These are phyloP conservation scores for Farysia itapuensis DNA, from an alignment of 1,284 basidiomycete genomes.

Conservation along the genomic window DNA sequence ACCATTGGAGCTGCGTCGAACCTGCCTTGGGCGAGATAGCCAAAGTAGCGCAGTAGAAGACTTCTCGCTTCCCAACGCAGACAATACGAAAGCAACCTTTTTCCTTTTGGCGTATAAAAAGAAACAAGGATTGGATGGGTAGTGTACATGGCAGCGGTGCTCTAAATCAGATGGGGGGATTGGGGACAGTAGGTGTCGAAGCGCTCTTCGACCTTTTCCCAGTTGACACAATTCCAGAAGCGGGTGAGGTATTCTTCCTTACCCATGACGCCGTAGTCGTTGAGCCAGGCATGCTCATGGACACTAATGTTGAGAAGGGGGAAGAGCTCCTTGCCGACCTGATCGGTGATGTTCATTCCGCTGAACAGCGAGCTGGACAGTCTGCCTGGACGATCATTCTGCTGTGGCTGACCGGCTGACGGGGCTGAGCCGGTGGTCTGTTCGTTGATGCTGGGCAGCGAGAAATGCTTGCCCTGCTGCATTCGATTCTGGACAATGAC, in stretches of 20 bases:
- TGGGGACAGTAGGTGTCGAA: conserved; percentile 37
- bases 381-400: conserved; percentile 7
- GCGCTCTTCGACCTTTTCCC: conserved; percentile 64
- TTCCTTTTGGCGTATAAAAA: no score
- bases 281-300: conserved; percentile 88
- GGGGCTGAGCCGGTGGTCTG: conserved; percentile 28
- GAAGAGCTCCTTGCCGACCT: conserved; percentile 67
- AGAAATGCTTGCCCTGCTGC: conserved; percentile 42
- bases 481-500: conserved; percentile 68
- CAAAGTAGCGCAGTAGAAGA: no score
- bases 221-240: conserved; percentile 88
- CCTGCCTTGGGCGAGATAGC: no score
- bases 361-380: conserved; percentile 20
- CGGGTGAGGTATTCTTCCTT: conserved; percentile 84
- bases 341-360: conserved; percentile 28
- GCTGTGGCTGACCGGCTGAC: conserved; percentile 41
- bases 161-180: conserved; percentile 12
- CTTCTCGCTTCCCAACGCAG: no score
- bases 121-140: no score
- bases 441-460: conserved; percentile 45
- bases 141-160: no score
- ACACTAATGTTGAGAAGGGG: conserved; percentile 83
- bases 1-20: conserved; percentile 26
- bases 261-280: conserved; percentile 88
- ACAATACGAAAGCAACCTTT: no score